These are phyloP conservation scores for Trichophyton verrucosum DNA, from an alignment of 2,329 filamentous ascomycete species.

Conservation along the genomic window DNA sequence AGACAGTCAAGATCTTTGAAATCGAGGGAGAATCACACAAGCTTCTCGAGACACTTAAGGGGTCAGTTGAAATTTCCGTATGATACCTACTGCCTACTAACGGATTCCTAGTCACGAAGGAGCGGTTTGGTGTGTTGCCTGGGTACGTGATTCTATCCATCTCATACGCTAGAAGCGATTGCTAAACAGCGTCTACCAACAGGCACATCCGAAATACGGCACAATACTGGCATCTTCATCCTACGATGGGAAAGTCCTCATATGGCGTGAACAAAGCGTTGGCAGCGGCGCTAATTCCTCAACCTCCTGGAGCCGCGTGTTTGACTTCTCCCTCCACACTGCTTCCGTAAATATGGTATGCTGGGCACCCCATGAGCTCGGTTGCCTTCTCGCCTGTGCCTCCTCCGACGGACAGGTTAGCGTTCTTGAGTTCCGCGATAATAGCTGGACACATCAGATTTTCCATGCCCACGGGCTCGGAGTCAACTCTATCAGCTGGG, in stretches of 20 bases:
- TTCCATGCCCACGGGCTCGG: constrained; percentile 89
- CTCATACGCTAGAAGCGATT: neutral
- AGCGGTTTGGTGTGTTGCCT: constrained; percentile 93
- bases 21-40: constrained; percentile 86
- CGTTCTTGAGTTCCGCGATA: constrained; percentile 94
- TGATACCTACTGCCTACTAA: constrained; percentile 11
- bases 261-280: constrained; percentile 75
- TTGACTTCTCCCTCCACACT: constrained; percentile 86
- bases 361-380: constrained; percentile 94
- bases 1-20: constrained; percentile 98
- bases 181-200: neutral
- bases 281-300: constrained; percentile 25
- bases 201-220: constrained; percentile 93
- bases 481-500: constrained; percentile 94
- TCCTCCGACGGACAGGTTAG: constrained; percentile 87
- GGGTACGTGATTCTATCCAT: constrained; percentile 40
- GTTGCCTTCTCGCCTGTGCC: constrained; percentile 87
- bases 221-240: constrained; percentile 91
- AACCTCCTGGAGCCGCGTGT: constrained; percentile 69
- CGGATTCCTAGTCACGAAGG: constrained; percentile 64
- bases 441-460: constrained; percentile 76
- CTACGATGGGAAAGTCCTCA: constrained; percentile 96
- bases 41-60: constrained; percentile 84
- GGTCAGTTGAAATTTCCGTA: constrained; percentile 41
- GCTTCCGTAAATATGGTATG: constrained; percentile 93